Conservation (phyloP, 805 yeast genomes). For the Saccharomycopsis fodiens region DNA sequence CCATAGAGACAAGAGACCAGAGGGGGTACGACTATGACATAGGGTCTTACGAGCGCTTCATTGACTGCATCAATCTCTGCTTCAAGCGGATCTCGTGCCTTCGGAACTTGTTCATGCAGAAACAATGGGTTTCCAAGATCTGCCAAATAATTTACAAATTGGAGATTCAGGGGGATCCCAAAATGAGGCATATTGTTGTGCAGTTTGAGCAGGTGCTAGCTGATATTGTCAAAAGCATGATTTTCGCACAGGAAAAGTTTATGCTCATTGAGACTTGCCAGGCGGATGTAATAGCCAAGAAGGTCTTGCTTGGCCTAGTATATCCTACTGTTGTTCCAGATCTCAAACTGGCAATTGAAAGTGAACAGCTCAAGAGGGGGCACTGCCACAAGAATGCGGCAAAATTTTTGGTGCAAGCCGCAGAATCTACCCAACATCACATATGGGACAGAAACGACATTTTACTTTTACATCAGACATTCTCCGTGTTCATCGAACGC, state of each 20-base stretch:
- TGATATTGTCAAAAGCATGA: conserved; percentile 5
- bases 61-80: conserved; percentile 26
- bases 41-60: conserved; percentile 26
- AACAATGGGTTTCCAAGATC: conserved; percentile 30
- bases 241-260: conserved; percentile 10
- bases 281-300: conserved; percentile 11
- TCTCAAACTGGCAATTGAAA: conserved; percentile 2
- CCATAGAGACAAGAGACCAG: conserved; percentile 19
- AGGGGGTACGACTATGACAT: conserved; percentile 18
- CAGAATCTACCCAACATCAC: conserved; percentile 13
- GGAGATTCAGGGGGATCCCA: conserved; percentile 19
- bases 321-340: conserved; percentile 15
- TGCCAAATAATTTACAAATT: conserved; percentile 28
- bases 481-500: conserved; percentile 30
- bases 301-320: conserved; percentile 13
- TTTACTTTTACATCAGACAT: conserved; percentile 24
- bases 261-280: conserved; percentile 15
- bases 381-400: conserved; percentile 16
- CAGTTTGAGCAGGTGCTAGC: conserved; percentile 6
- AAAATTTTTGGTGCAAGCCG: conserved; percentile 22
- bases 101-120: conserved; percentile 26
- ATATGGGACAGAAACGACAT: conserved; percentile 18
- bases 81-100: conserved; percentile 27
- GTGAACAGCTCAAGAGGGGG: conserved; percentile 27
- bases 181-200: conserved; percentile 1